Evolutionary conservation across 1,284 basidiomycete genomes (phyloP).

Genomic region (Cryptococcus maquisensis): DNA sequence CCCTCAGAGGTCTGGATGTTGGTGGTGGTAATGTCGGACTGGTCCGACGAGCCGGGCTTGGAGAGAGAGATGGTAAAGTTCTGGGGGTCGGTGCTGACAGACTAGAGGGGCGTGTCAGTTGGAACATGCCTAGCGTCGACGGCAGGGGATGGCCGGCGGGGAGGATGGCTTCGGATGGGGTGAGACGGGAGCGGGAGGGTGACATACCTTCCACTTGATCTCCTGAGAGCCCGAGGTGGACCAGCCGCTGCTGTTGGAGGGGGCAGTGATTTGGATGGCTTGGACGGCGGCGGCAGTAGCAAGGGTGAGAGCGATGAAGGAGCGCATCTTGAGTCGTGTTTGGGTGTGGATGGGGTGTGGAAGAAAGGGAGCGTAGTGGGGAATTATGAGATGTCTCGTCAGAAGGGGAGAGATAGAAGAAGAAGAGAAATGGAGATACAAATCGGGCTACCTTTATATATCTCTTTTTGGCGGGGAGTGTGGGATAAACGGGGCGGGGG

Average conservation of each 20-base stretch:
- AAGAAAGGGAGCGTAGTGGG: not conserved
- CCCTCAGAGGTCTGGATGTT: slow-evolving; percentile 28
- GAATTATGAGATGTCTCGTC: too few species aligned
- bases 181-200: not conserved
- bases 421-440: too few species aligned
- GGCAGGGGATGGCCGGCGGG: not conserved
- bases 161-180: too few species aligned
- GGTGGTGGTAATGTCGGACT: slow-evolving; percentile 19
- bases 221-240: slow-evolving; percentile 21
- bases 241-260: slow-evolving; percentile 29
- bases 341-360: not conserved
- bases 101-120: slow-evolving; percentile 13
- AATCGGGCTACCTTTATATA: too few species aligned
- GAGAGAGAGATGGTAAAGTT: slow-evolving; percentile 36
- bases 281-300: slow-evolving; percentile 18
- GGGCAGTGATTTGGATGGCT: slow-evolving; percentile 28
- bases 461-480: too few species aligned
- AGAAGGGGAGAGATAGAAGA: too few species aligned
- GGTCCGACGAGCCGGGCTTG: slow-evolving; percentile 22
- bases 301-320: slow-evolving; percentile 19
- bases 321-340: not conserved
- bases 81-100: slow-evolving; percentile 36
- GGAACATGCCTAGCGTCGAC: not conserved
- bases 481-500: too few species aligned
- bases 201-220: slow-evolving; percentile 36